These are phyloP conservation scores for Peronospora farinosa DNA, from an alignment of 352 stramenopile genomes.

Conservation along the genomic window DNA sequence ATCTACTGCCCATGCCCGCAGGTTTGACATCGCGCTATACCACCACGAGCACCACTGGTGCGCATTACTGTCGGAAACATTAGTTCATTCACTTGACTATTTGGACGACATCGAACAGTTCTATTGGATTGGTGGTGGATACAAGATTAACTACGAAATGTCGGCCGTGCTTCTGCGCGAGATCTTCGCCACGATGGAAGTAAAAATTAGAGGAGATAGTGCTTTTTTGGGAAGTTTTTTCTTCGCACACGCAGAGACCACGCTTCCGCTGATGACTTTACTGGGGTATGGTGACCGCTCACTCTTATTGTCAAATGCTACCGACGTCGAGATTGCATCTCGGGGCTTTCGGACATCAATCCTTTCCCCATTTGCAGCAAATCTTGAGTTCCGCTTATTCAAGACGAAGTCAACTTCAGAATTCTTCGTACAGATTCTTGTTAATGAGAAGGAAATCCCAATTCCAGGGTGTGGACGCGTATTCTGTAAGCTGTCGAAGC, in stretches of 20 bases:
- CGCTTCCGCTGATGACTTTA: conserved; percentile 45
- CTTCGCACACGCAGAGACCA: conserved; percentile 55
- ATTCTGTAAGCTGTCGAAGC: conserved; percentile 22
- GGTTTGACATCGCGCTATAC: conserved; percentile 50
- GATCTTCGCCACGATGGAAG: conserved; percentile 30
- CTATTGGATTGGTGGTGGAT: conserved; percentile 39
- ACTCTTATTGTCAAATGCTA: conserved; percentile 26
- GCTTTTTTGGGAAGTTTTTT: conserved; percentile 31
- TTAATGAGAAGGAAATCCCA: conserved; percentile 32
- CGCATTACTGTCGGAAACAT: conserved; percentile 27
- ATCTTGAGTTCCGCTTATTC: conserved; percentile 47
- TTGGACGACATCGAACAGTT: conserved; percentile 41
- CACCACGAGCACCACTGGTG: conserved; percentile 37
- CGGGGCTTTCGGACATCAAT: conserved; percentile 36
- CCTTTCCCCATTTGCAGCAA: conserved; percentile 43
- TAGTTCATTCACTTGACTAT: conserved; percentile 36
- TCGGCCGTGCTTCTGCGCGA: conserved; percentile 32
- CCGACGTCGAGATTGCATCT: conserved; percentile 20
- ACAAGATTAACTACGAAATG: conserved; percentile 53
- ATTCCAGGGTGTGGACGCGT: conserved; percentile 25
- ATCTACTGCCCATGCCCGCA: conserved; percentile 1
- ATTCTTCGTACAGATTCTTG: conserved; percentile 38
- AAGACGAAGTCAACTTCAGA: conserved; percentile 10
- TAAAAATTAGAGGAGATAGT: conserved; percentile 1
- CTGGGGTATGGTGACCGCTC: conserved; percentile 35